Evolutionary conservation across 2,329 filamentous ascomycete genomes (phyloP), one percentile per base, ranked within the genome.

Genomic region (Mycosphaerella arachidis): DNA sequence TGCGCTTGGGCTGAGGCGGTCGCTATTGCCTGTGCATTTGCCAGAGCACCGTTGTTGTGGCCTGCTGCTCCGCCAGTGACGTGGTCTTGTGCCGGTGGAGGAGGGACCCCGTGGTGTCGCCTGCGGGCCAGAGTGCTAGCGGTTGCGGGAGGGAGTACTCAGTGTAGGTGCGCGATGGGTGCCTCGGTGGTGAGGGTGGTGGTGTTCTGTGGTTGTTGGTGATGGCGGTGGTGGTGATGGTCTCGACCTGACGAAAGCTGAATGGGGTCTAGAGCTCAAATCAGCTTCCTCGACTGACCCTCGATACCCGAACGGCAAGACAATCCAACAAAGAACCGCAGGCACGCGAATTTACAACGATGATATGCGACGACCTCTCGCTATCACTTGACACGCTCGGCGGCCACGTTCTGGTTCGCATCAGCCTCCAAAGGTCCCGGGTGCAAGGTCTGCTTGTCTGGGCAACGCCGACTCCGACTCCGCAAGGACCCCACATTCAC

Each of bases 1-100:
- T 73, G 72, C 65, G 74, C 74, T 69, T 79, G 73, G 70, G 75
- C 75, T 66, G 75, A 74, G 35, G 67, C 62, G 50, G 64, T 66
- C 27, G 61, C 65, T 64, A 70, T 57, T 40, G 66, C 60, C 45
- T 67, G 63, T 43, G 64, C 67, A 71, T 72, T 64, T 60, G 66
- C 52, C 60, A 63, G 24, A 24, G 24, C 24, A 24, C 24, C 24
- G 24, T 24, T 67, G 63, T 67, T 67, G 61, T 66, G 69, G 63
- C 63, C 66, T 54, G 63, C 66, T 54, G 63, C 63, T 59, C 64
- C 64, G 56, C 59, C 61, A 60, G 56, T 59, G 51, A 55, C 59
- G 55, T 53, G 55, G 51, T 57, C 57, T 13, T 56, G 48, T 29
- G 57, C 57, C 59, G 63, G 63, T 51, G 64, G 67, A 12, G 27